These are phyloP conservation scores for Pseudocercospora pini-densiflorae DNA, from an alignment of 2,329 filamentous ascomycete species.

Conservation along the genomic window DNA sequence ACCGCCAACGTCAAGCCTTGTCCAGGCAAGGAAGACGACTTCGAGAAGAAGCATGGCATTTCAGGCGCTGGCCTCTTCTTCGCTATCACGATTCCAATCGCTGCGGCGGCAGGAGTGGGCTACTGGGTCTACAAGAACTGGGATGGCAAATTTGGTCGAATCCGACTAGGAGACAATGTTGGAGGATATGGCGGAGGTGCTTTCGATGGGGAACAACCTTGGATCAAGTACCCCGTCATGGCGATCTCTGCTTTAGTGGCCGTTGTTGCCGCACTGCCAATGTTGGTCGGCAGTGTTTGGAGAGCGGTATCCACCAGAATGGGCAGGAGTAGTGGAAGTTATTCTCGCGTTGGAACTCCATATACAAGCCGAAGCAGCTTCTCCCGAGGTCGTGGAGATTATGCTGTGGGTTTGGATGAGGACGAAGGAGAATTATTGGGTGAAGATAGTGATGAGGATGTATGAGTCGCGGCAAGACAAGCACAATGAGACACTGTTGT, in stretches of 20 bases:
- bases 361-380: slow-evolving; percentile 93
- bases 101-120: slow-evolving; percentile 71
- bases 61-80: slow-evolving; percentile 82
- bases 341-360: slow-evolving; percentile 55
- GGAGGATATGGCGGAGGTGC: slow-evolving; percentile 38
- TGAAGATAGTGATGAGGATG: slow-evolving; percentile 84
- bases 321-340: slow-evolving; percentile 52
- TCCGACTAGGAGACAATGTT: slow-evolving; percentile 75
- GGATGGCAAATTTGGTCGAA: slow-evolving; percentile 86
- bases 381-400: slow-evolving; percentile 83
- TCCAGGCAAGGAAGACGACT: slow-evolving; percentile 81
- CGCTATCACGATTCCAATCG: slow-evolving; percentile 76
- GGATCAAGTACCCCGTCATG: slow-evolving; percentile 75
- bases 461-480: slow-evolving; percentile 37
- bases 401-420: slow-evolving; percentile 79
- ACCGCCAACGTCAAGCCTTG: slow-evolving; percentile 67
- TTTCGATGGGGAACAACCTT: slow-evolving; percentile 73
- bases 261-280: slow-evolving; percentile 60
- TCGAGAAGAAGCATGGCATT: slow-evolving; percentile 70
- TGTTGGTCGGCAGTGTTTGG: slow-evolving; percentile 75
- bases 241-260: slow-evolving; percentile 60
- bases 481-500: background rate
- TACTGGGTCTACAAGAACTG: slow-evolving; percentile 87
- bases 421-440: slow-evolving; percentile 94
- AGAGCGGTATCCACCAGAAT: slow-evolving; percentile 60